These are phyloP conservation scores for Pythium chondricola DNA, from an alignment of 352 stramenopile genomes.

Conservation along the genomic window DNA sequence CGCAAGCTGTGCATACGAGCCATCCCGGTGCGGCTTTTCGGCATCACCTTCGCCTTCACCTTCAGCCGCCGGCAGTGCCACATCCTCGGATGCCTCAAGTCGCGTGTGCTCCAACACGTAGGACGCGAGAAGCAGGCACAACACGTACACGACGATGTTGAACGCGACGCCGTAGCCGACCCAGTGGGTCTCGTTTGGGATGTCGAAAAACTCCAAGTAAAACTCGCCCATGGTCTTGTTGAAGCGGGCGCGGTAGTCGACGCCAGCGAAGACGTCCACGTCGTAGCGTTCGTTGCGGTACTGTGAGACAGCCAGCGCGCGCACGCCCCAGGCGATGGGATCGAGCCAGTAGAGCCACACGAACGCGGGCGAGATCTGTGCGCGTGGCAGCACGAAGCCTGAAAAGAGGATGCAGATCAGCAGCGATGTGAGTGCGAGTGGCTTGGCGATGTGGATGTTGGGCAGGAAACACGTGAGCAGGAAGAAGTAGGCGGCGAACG, in stretches of 20 bases:
- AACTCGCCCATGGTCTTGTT: constrained; percentile 21
- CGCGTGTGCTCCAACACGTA: constrained; percentile 23
- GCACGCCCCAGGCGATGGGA: constrained; percentile 28
- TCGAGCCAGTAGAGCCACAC: constrained; percentile 34
- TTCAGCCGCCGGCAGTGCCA: not conserved
- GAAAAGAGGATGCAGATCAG: constrained; percentile 27
- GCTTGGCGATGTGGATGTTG: constrained; percentile 22
- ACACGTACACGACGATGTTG: constrained; percentile 20
- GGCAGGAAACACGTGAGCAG: constrained; percentile 18
- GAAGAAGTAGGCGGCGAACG: constrained; percentile 25
- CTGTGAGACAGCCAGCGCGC: constrained; percentile 19
- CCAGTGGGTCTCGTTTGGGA: constrained; percentile 16
- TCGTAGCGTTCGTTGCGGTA: constrained; percentile 13
- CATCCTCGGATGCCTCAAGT: constrained; percentile 17
- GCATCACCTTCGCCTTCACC: not conserved
- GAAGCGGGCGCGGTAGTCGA: constrained; percentile 17
- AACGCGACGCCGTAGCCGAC: constrained; percentile 22
- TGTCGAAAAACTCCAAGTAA: constrained; percentile 20
- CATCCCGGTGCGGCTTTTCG: not conserved
- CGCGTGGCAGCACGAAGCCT: constrained; percentile 25
- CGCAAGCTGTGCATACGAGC: constrained; percentile 4
- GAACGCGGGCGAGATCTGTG: constrained; percentile 24
- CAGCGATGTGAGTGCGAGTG: constrained; percentile 16
- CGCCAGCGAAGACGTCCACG: constrained; percentile 12
- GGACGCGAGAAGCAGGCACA: constrained; percentile 18